Evolutionary conservation across 2,329 filamentous ascomycete species (phyloP).

Genomic region (Penicillium sp.): DNA sequence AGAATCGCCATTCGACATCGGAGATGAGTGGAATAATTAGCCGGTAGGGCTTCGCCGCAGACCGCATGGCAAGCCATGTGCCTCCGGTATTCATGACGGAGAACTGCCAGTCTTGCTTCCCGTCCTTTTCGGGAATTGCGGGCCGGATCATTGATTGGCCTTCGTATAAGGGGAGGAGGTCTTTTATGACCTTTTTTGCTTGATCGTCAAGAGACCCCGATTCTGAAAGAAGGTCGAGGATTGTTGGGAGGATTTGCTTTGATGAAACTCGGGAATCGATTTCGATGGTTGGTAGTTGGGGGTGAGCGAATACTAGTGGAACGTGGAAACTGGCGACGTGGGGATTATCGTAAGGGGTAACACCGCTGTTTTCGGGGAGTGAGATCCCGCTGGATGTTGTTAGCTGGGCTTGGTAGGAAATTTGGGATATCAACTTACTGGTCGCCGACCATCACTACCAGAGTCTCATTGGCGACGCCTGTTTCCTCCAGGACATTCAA

Average conservation of each 20-base stretch:
- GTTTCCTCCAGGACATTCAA: not conserved
- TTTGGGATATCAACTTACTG: not conserved
- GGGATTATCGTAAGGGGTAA: not conserved
- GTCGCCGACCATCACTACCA: not conserved
- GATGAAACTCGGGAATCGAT: not conserved
- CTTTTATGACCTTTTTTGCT: slow-evolving; percentile 34
- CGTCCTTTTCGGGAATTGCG: slow-evolving; percentile 34
- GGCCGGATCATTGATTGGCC: slow-evolving; percentile 48
- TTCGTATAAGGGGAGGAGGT: slow-evolving; percentile 46
- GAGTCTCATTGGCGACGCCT: not conserved
- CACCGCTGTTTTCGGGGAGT: not conserved
- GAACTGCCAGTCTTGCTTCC: slow-evolving; percentile 36
- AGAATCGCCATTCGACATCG: slow-evolving; percentile 51
- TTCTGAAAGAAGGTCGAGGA: slow-evolving; percentile 45
- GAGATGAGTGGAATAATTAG: slow-evolving; percentile 74
- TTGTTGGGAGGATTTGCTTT: slow-evolving; percentile 36
- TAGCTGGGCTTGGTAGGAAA: not conserved
- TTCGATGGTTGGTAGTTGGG: not conserved
- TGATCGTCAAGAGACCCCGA: slow-evolving; percentile 39
- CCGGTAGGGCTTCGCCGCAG: slow-evolving; percentile 70
- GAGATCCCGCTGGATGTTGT: not conserved
- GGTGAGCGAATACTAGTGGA: not conserved
- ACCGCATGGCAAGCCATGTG: slow-evolving; percentile 61
- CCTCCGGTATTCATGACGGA: slow-evolving; percentile 36
- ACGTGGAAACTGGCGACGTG: not conserved